phyloP scores from a whole-genome alignment of 2,329 filamentous ascomycete species.

The Colletotrichum brevisporum region DNA sequence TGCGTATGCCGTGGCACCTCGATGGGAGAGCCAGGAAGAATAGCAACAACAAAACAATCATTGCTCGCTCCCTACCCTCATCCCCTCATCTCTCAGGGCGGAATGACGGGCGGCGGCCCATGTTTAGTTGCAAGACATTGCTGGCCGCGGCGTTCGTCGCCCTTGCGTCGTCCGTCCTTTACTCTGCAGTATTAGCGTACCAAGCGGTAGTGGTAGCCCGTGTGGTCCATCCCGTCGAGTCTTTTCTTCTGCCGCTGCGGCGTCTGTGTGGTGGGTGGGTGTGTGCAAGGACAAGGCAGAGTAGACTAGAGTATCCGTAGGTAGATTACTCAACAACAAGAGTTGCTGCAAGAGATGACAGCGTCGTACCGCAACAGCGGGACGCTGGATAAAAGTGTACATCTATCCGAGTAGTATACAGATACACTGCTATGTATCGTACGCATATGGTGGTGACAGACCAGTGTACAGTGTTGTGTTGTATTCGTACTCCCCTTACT shows the following conservation, averaged over 20 bases:
- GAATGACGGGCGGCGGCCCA: not conserved
- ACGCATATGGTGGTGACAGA: too few relatives aligned
- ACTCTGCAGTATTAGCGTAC: constrained; percentile 1
- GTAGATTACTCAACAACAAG: too few relatives aligned
- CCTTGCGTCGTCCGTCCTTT: constrained; percentile 34
- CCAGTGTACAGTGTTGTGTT: too few relatives aligned
- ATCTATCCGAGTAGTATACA: too few relatives aligned
- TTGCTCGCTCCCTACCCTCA: not conserved
- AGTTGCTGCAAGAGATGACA: too few relatives aligned
- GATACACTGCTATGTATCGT: too few relatives aligned
- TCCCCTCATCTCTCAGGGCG: constrained; percentile 17
- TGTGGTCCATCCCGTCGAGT: constrained; percentile 12
- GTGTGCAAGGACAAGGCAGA: too few relatives aligned
- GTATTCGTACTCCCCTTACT: too few relatives aligned
- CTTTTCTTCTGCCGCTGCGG: constrained; percentile 14
- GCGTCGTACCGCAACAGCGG: too few relatives aligned
- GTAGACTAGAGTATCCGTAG: too few relatives aligned
- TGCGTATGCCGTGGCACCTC: constrained; percentile 37
- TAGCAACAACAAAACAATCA: constrained; percentile 10
- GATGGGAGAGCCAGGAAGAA: not conserved
- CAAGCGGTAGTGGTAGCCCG: too few relatives aligned
- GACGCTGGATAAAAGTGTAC: too few relatives aligned
- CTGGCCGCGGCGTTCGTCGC: constrained; percentile 7
- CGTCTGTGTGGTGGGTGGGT: constrained; percentile 8
- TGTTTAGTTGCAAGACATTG: constrained; percentile 26